A percentile compares a stretch with the other conserved stretches of the same genome.
Conservation (phyloP, 2,329 filamentous ascomycete species). For the Apiospora malaysiana region DNA sequence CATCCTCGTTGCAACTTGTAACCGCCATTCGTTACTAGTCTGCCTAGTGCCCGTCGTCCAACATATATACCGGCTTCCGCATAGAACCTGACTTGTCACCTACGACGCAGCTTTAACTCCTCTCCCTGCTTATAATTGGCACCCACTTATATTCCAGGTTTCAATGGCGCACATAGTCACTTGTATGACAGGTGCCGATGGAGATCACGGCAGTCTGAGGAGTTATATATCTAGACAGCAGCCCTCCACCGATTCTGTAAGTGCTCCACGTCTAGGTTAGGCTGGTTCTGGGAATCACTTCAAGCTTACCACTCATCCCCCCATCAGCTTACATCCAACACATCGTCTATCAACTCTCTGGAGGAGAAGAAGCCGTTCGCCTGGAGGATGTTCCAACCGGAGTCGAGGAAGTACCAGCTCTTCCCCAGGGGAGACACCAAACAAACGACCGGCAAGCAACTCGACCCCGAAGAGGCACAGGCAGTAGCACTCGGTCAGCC, state of each 20-base stretch:
- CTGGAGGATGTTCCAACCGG: conserved; percentile 65
- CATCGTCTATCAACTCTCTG: conserved; percentile 36
- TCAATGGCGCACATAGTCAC: conserved; percentile 68
- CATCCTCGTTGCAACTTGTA: conserved; percentile 30
- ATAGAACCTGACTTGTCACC: conserved; percentile 37
- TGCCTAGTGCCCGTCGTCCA: not conserved
- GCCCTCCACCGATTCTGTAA: conserved; percentile 53
- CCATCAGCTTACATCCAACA: conserved; percentile 33
- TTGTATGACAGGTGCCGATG: conserved; percentile 59
- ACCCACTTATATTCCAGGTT: conserved; percentile 38
- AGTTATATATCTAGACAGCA: conserved; percentile 59
- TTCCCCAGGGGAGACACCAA: conserved; percentile 57
- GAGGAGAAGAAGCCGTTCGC: conserved; percentile 56
- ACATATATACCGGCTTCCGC: conserved; percentile 26
- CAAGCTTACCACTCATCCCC: conserved; percentile 17
- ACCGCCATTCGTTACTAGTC: conserved; percentile 28
- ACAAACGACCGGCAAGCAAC: conserved; percentile 47
- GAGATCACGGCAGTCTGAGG: conserved; percentile 44
- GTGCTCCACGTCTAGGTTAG: conserved; percentile 31
- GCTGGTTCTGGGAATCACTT: conserved; percentile 1
- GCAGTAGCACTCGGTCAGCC: conserved; percentile 48
- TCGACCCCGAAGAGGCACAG: conserved; percentile 23
- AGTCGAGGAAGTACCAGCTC: conserved; percentile 64
- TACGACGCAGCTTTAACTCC: conserved; percentile 33
- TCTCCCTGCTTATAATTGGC: conserved; percentile 40